Percentiles rank a stretch among this genome's conserved stretches.
Evolutionary conservation across 106 monocot genomes (phyloP).

Genomic region (Vanilla planifolia): DNA sequence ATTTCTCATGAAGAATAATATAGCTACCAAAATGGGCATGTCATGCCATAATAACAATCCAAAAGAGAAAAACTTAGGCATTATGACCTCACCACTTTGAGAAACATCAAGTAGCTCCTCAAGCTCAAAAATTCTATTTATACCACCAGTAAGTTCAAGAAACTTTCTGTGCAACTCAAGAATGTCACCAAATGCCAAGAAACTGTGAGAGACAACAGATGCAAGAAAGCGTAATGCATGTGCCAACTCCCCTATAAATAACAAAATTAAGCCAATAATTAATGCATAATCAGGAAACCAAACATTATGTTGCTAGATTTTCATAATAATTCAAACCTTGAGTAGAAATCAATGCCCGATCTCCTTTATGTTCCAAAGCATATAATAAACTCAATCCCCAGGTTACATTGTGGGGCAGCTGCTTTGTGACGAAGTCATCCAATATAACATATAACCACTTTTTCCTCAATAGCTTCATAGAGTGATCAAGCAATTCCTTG

Average conservation of each 20-base stretch:
- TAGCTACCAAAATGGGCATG: too few species aligned
- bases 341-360: slow-evolving; percentile 74
- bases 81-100: slow-evolving; percentile 52
- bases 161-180: slow-evolving; percentile 91
- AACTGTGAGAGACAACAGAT: slow-evolving; percentile 96
- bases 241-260: slow-evolving; percentile 73
- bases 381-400: slow-evolving; percentile 97
- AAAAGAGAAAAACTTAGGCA: too few species aligned
- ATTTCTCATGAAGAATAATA: too few species aligned
- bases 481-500: slow-evolving; percentile 73
- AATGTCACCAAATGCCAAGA: slow-evolving; percentile 98
- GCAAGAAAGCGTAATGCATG: slow-evolving; percentile 95
- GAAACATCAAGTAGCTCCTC: slow-evolving; percentile 88
- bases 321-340: slow-evolving; percentile 49
- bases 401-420: slow-evolving; percentile 96
- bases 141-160: slow-evolving; percentile 90
- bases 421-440: slow-evolving; percentile 94
- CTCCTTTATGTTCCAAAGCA: slow-evolving; percentile 93
- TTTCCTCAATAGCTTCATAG: slow-evolving; percentile 57
- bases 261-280: slow-evolving; percentile 3
- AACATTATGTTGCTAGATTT: not conserved
- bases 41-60: too few species aligned
- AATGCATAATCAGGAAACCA: not conserved
- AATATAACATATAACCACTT: slow-evolving; percentile 90
- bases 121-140: slow-evolving; percentile 91